Evolutionary conservation across 2,329 filamentous ascomycete species (phyloP).

Genomic region (Epichloe baconii): DNA sequence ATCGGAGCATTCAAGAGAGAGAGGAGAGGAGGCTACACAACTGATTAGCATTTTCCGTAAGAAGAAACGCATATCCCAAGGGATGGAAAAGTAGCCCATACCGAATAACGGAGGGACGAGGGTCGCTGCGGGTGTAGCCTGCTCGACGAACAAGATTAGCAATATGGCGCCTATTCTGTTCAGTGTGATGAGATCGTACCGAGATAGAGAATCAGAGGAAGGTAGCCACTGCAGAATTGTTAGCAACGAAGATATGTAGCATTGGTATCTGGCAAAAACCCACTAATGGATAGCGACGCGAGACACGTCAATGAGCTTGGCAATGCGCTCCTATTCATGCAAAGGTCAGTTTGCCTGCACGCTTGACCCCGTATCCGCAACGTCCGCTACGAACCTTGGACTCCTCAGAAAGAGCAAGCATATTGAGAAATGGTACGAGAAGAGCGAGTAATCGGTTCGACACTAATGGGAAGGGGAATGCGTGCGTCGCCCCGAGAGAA

Average conservation of each 20-base stretch:
- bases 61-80: background rate
- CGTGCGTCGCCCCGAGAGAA: background rate
- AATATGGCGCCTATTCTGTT: background rate
- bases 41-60: conserved; percentile 11
- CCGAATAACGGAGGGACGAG: conserved; percentile 60
- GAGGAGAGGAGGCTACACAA: conserved; percentile 45
- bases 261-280: conserved; percentile 17
- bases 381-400: conserved; percentile 56
- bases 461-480: background rate
- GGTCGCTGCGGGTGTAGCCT: conserved; percentile 93
- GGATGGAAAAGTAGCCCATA: conserved; percentile 18
- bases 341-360: background rate
- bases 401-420: conserved; percentile 78
- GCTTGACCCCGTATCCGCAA: background rate
- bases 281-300: conserved; percentile 94
- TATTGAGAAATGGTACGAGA: conserved; percentile 21
- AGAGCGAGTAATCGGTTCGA: background rate
- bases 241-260: conserved; percentile 13
- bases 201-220: conserved; percentile 92
- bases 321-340: conserved; percentile 73
- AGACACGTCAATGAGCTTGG: conserved; percentile 89
- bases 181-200: conserved; percentile 39
- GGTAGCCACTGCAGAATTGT: conserved; percentile 60
- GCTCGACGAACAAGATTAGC: conserved; percentile 15
- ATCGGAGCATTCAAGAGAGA: conserved; percentile 36